These are phyloP conservation scores for Leccinum subtestaceum DNA, from an alignment of 768 basidiomycete genomes.

Conservation along the genomic window DNA sequence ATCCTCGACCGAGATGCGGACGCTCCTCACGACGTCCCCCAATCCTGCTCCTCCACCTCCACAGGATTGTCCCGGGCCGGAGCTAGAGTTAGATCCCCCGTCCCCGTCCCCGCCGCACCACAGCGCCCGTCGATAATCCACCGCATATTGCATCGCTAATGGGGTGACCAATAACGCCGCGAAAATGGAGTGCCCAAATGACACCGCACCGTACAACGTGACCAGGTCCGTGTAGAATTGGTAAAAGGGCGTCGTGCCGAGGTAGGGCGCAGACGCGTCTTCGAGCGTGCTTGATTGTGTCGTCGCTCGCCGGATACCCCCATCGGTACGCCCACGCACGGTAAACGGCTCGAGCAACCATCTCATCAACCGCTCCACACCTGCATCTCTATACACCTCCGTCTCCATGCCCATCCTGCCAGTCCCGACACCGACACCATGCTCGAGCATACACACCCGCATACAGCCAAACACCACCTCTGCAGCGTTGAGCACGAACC, in stretches of 20 bases:
- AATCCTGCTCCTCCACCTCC: neutral
- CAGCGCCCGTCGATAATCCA: constrained; percentile 80
- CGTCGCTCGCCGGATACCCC: neutral
- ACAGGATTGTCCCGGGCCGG: neutral
- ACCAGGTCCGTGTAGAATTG: constrained; percentile 93
- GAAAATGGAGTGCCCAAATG: constrained; percentile 79
- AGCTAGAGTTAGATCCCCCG: neutral
- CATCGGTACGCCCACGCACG: neutral
- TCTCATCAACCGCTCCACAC: constrained; percentile 58
- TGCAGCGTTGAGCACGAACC: constrained; percentile 27
- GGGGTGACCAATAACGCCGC: constrained; percentile 73
- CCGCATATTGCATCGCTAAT: constrained; percentile 68
- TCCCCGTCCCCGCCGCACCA: constrained; percentile 68
- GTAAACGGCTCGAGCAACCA: constrained; percentile 60
- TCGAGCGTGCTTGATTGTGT: constrained; percentile 42
- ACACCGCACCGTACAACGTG: constrained; percentile 86
- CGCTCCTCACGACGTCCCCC: constrained; percentile 44
- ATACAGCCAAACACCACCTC: constrained; percentile 72
- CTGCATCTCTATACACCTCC: constrained; percentile 78
- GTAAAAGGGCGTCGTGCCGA: constrained; percentile 78
- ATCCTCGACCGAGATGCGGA: constrained; percentile 49
- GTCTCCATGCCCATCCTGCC: constrained; percentile 25
- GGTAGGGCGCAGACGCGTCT: constrained; percentile 50
- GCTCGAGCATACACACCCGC: constrained; percentile 96
- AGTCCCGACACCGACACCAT: constrained; percentile 44